Conservation (phyloP, 1,284 basidiomycete genomes). For the Naganishia cerealis region DNA sequence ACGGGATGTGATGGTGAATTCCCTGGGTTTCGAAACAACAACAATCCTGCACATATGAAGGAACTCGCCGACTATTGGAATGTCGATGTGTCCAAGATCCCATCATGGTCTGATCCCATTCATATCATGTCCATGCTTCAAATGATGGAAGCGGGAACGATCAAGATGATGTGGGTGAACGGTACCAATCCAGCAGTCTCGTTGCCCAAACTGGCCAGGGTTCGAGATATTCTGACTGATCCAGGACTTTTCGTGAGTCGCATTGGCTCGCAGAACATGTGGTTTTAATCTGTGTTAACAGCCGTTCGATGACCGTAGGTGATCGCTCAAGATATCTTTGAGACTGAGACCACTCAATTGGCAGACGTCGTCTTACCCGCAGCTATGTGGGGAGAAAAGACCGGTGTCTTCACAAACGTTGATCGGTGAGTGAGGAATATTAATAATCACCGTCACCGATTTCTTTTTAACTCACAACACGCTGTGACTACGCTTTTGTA, state of each 20-base stretch:
- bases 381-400: slow-evolving; percentile 35
- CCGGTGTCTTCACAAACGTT: slow-evolving; percentile 30
- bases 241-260: slow-evolving; percentile 28
- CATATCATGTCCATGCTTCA: slow-evolving; percentile 31
- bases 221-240: slow-evolving; percentile 26
- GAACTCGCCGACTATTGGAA: slow-evolving; percentile 32
- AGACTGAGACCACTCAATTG: slow-evolving; percentile 31
- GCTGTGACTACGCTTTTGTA: neutral
- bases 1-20: slow-evolving; percentile 33
- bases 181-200: slow-evolving; percentile 34
- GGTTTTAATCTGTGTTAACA: neutral
- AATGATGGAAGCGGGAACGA: slow-evolving; percentile 29
- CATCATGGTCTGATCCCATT: slow-evolving; percentile 29
- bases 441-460: neutral
- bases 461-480: neutral
- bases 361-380: slow-evolving; percentile 32
- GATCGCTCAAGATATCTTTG: slow-evolving; percentile 34
- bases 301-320: neutral
- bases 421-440: slow-evolving; percentile 1
- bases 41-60: slow-evolving; percentile 32
- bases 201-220: slow-evolving; percentile 27
- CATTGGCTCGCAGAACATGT: neutral
- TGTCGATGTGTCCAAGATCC: slow-evolving; percentile 29
- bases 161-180: slow-evolving; percentile 34
- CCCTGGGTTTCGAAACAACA: slow-evolving; percentile 34